Conservation (phyloP, 1,284 basidiomycete species). For the Waitea zeae region DNA sequence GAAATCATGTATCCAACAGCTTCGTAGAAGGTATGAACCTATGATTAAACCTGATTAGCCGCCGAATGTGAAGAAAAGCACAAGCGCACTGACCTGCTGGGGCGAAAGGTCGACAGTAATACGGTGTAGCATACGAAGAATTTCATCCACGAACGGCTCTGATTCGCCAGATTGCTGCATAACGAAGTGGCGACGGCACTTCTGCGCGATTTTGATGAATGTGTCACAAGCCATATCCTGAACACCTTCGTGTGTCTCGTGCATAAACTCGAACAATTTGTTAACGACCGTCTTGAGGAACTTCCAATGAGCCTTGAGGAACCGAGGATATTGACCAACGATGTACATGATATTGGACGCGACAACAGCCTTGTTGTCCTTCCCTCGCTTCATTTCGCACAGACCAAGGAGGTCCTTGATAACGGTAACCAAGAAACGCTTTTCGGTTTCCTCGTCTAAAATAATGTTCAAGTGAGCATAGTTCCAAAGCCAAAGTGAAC, state of each 20-base stretch:
- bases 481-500: constrained; percentile 1
- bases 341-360: constrained; percentile 99
- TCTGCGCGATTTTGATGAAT: constrained; percentile 99
- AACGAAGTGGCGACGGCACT: constrained; percentile 95
- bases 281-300: constrained; percentile 99
- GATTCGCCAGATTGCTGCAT: constrained; percentile 97
- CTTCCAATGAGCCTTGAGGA: constrained; percentile 99
- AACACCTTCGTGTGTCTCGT: constrained; percentile 99
- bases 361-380: constrained; percentile 99
- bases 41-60: constrained; percentile 6
- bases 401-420: constrained; percentile 97
- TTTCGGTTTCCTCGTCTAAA: constrained; percentile 93
- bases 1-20: constrained; percentile 99
- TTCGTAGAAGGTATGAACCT: constrained; percentile 96
- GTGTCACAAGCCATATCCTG: constrained; percentile 99
- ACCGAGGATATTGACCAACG: constrained; percentile 97
- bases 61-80: neutral
- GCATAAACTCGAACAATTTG: constrained; percentile 99
- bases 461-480: constrained; percentile 6
- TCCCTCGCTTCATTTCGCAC: constrained; percentile 97
- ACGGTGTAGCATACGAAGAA: constrained; percentile 79
- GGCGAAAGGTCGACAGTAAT: constrained; percentile 94
- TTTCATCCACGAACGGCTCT: constrained; percentile 98
- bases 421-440: constrained; percentile 96
- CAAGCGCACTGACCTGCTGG: constrained; percentile 47